phyloP scores from a whole-genome alignment of 2,329 filamentous ascomycete genomes.

The Colletotrichum truncatum region DNA sequence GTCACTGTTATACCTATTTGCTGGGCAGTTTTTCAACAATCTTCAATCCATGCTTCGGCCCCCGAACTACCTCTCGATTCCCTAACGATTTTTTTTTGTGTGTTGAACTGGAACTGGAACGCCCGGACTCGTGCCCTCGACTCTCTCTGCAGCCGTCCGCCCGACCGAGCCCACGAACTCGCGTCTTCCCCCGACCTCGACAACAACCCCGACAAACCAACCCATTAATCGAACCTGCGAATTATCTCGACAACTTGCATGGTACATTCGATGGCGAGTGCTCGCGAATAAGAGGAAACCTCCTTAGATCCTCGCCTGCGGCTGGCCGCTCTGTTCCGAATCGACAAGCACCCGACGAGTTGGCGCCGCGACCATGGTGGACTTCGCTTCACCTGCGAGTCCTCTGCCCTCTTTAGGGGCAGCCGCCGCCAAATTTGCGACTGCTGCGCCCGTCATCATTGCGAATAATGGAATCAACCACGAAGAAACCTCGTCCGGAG shows the following conservation, averaged over 20 bases:
- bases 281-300: slow-evolving; percentile 33
- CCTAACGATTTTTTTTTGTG: neutral
- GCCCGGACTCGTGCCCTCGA: slow-evolving; percentile 22
- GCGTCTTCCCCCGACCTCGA: slow-evolving; percentile 15
- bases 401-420: slow-evolving; percentile 32
- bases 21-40: slow-evolving; percentile 1
- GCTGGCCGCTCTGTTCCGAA: slow-evolving; percentile 36
- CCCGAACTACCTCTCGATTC: neutral
- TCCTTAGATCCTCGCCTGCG: slow-evolving; percentile 34
- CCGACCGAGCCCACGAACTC: slow-evolving; percentile 23
- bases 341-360: slow-evolving; percentile 34
- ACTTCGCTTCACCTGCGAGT: slow-evolving; percentile 15
- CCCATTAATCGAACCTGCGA: slow-evolving; percentile 12
- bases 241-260: slow-evolving; percentile 15
- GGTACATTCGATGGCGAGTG: slow-evolving; percentile 44
- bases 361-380: slow-evolving; percentile 39
- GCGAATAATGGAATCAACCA: slow-evolving; percentile 50
- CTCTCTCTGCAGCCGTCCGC: slow-evolving; percentile 25
- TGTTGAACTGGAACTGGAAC: neutral
- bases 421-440: slow-evolving; percentile 41
- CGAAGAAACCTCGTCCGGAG: slow-evolving; percentile 45
- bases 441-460: slow-evolving; percentile 49
- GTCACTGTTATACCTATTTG: neutral
- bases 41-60: slow-evolving; percentile 6
- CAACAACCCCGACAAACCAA: neutral